Conservation (phyloP, 1,284 basidiomycete species). For the Taiwanofungus camphoratus region DNA sequence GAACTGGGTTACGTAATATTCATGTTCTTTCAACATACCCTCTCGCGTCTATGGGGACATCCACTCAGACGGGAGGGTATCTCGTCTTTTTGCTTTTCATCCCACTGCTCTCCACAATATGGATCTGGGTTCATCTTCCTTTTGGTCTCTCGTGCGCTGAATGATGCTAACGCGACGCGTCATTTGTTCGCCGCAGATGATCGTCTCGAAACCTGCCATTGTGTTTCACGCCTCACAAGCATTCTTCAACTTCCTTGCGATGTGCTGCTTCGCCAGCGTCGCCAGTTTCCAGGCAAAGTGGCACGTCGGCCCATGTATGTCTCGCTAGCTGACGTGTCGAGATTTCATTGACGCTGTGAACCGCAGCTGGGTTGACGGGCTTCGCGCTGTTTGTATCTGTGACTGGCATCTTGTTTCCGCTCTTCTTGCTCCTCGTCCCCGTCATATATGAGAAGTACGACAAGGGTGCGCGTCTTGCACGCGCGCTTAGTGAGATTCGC, state of each 20-base stretch:
- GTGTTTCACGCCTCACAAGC: slow-evolving; percentile 68
- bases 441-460: slow-evolving; percentile 85
- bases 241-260: slow-evolving; percentile 86
- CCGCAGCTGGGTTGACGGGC: slow-evolving; percentile 75
- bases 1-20: slow-evolving; percentile 49
- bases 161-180: slow-evolving; percentile 14
- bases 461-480: slow-evolving; percentile 67
- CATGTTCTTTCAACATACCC: slow-evolving; percentile 23
- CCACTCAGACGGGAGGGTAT: slow-evolving; percentile 38
- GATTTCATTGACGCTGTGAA: slow-evolving; percentile 9
- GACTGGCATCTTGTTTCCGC: slow-evolving; percentile 61
- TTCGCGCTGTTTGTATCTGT: slow-evolving; percentile 81
- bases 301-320: slow-evolving; percentile 78
- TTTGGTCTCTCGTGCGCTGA: not conserved
- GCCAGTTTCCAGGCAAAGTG: slow-evolving; percentile 83
- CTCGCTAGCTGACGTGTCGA: slow-evolving; percentile 2
- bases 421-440: slow-evolving; percentile 71
- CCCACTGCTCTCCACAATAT: slow-evolving; percentile 53
- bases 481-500: slow-evolving; percentile 75
- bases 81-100: slow-evolving; percentile 59
- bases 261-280: slow-evolving; percentile 83
- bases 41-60: slow-evolving; percentile 24
- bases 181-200: slow-evolving; percentile 53
- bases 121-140: slow-evolving; percentile 52
- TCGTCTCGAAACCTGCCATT: slow-evolving; percentile 75